Evolutionary conservation across 75 land plant species (phyloP).

Genomic region (Picea glauca): DNA sequence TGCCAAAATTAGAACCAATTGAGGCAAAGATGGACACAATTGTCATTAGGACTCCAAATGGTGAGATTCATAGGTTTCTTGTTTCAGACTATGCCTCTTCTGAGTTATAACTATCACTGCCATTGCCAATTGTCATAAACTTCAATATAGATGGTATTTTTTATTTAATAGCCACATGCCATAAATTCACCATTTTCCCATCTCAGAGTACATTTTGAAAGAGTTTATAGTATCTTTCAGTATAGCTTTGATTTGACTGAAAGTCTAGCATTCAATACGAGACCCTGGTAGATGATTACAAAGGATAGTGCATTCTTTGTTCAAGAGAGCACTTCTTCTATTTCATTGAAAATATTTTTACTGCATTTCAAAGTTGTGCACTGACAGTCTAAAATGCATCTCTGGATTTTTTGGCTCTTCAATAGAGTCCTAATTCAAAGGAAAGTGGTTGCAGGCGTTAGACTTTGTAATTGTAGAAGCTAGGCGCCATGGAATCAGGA

Average conservation of each 20-base stretch:
- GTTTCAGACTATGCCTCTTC: background rate
- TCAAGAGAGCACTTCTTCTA: background rate
- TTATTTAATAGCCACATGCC: background rate
- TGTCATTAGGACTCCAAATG: background rate
- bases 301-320: background rate
- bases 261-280: background rate
- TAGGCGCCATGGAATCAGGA: constrained; percentile 43
- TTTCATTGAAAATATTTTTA: background rate
- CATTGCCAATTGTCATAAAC: background rate
- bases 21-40: background rate
- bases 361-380: background rate
- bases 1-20: background rate
- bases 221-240: too few relatives aligned
- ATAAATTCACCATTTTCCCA: too few relatives aligned
- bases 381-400: background rate
- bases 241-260: background rate
- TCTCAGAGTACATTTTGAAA: too few relatives aligned
- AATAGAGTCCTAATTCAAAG: background rate
- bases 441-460: constrained; percentile 40
- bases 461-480: constrained; percentile 75
- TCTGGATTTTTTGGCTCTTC: background rate
- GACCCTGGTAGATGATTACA: background rate
- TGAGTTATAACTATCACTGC: background rate
- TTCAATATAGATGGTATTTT: background rate
- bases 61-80: background rate